Base-by-base conservation (phyloP, 2,329 filamentous ascomycete genomes). In the Penicillium rolfsii region DNA sequence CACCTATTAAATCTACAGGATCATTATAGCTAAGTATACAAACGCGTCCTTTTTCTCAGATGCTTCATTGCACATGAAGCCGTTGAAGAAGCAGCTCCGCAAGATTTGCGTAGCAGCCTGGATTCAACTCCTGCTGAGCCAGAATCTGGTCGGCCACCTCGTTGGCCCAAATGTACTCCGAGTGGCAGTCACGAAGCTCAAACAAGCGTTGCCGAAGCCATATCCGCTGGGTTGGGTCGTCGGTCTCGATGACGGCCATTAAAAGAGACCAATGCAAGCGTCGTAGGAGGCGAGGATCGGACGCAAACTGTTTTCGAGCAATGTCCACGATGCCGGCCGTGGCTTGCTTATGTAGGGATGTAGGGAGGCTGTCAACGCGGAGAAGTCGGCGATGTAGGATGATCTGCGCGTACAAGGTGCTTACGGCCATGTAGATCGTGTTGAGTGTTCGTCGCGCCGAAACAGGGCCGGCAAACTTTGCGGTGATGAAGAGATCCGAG, bases 401-500 rank as follows among this genome's bases (percentile, higher is more conserved):
- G 2, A 75, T 61, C 52, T 75, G 73, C 2, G 70, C 70, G 52
- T 76, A 75, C 35, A 75, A 74, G n/a, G 68, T 71, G 50, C 67
- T 69, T 8, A 74, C 73, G 2, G 70, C 74, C 64, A 75, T 68
- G 46, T 74, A 73, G 26, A 77, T 74, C 2, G 74, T 77, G 62
- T 73, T 71, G 19, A 77, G 63, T 2, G 74, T 73, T 43, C 75
- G 73, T 35, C 72, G 68, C 19, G 69, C 68, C 3, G 73, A 75
- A 41, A 67, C 61, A 1, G 65, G 55, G 1, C 67, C 67, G 16
- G 74, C 69, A 43, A 73, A 70, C 55, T 69, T 75, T 19, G 74
- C 73, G 3, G 74, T 75, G 33, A 76, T 66, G 24, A 77, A 74
- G 16, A 77, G 61, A 57, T 77, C 75, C 40, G 73, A 74, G 43